Evolutionary conservation across 108 stramenopile genomes (phyloP).

Genomic region (Cyclotella cryptica): DNA sequence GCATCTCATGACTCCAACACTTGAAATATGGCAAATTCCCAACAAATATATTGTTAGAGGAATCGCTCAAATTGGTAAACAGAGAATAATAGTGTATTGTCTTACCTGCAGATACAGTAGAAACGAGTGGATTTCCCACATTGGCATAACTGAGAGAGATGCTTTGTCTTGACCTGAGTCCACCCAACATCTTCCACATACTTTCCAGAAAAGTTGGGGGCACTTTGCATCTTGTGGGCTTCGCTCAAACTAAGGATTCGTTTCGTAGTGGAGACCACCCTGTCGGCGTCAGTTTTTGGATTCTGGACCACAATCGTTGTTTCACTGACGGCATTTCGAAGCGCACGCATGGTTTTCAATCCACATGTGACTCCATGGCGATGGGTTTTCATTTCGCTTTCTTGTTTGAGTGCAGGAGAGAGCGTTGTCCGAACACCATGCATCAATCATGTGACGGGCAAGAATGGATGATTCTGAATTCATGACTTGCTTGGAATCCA

Average conservation of each 20-base stretch:
- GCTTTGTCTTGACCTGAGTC: conserved; percentile 43
- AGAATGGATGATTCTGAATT: conserved; percentile 35
- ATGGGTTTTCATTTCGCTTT: conserved; percentile 27
- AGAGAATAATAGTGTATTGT: neutral
- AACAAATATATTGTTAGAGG: too few species aligned
- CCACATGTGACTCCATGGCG: conserved; percentile 23
- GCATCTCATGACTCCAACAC: conserved; percentile 41
- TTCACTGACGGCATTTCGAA: conserved; percentile 28
- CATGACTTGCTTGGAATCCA: conserved; percentile 26
- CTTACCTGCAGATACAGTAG: conserved; percentile 34
- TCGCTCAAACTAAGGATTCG: conserved; percentile 28
- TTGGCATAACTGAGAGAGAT: conserved; percentile 33
- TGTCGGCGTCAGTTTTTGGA: neutral
- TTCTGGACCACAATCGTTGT: conserved; percentile 17
- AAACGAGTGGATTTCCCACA: conserved; percentile 39
- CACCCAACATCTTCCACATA: conserved; percentile 36
- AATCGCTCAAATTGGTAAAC: neutral
- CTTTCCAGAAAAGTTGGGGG: conserved; percentile 30
- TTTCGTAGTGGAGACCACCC: conserved; percentile 13
- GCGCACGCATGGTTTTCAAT: conserved; percentile 24
- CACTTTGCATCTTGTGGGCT: conserved; percentile 39
- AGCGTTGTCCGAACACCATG: conserved; percentile 37
- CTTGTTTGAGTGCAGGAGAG: conserved; percentile 23
- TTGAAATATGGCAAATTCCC: neutral
- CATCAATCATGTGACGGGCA: conserved; percentile 36